phyloP scores from a whole-genome alignment of 176 grass and related monocot genomes.

The Musa itinerans region DNA sequence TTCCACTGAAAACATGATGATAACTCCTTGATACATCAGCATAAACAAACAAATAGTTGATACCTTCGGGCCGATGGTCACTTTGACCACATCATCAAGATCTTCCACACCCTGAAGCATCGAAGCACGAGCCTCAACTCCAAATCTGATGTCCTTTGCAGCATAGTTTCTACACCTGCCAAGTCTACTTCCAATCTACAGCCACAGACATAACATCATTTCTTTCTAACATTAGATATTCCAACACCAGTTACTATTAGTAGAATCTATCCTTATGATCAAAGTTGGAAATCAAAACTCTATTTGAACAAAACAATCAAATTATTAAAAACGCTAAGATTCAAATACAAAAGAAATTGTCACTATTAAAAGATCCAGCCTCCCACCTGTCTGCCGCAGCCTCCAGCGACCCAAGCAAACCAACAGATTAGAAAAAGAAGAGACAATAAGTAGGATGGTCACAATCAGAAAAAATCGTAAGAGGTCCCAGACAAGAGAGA shows the following conservation, averaged over 20 bases:
- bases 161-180: slow-evolving; percentile 29
- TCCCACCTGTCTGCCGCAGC: not conserved
- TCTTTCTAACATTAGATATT: not conserved
- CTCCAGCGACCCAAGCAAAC: not conserved
- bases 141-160: slow-evolving; percentile 31
- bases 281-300: not conserved
- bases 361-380: not conserved
- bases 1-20: not conserved
- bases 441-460: too few species aligned
- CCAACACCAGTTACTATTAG: not conserved
- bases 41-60: not conserved
- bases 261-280: not conserved
- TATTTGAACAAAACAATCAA: not conserved
- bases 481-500: too few species aligned
- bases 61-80: slow-evolving; percentile 30
- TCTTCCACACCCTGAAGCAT: slow-evolving; percentile 21
- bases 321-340: not conserved
- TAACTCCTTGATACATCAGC: not conserved
- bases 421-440: not conserved
- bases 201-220: not conserved
- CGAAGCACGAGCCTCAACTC: slow-evolving; percentile 25
- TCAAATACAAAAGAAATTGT: not conserved
- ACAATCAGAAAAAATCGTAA: not conserved
- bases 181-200: slow-evolving; percentile 11
- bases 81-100: slow-evolving; percentile 13